Conservation (phyloP, 768 basidiomycete genomes). For the Lyophyllum decastes region DNA sequence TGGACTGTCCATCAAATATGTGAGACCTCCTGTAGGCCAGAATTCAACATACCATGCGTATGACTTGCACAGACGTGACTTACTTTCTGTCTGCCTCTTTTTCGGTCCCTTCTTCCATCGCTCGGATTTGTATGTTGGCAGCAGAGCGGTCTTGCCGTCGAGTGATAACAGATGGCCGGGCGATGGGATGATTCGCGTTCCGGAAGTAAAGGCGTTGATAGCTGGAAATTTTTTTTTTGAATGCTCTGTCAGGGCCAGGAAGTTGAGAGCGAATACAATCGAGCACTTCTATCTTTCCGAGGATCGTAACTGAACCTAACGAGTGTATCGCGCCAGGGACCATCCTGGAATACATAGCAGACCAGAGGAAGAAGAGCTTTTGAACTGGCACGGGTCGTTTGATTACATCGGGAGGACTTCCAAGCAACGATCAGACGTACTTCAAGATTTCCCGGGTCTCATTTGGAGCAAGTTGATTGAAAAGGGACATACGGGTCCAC, state of each 20-base stretch:
- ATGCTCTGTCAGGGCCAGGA: conserved; percentile 3
- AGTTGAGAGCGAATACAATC: conserved; percentile 60
- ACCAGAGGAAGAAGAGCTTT: conserved; percentile 80
- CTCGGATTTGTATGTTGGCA: conserved; percentile 39
- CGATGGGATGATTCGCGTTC: conserved; percentile 80
- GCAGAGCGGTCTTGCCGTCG: conserved; percentile 61
- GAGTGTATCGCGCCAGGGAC: conserved; percentile 91
- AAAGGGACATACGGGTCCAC: conserved; percentile 86
- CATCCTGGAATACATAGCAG: conserved; percentile 90
- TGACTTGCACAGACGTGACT: conserved; percentile 9
- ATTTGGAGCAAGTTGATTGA: conserved; percentile 73
- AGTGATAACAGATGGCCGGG: conserved; percentile 72
- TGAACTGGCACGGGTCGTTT: conserved; percentile 50
- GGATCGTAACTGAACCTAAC: conserved; percentile 91
- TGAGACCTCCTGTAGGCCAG: conserved; percentile 63
- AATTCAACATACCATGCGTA: conserved; percentile 1
- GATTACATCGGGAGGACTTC: background rate
- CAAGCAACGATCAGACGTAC: conserved; percentile 42
- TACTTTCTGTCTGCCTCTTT: conserved; percentile 48
- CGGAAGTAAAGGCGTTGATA: conserved; percentile 93
- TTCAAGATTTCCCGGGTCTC: conserved; percentile 77
- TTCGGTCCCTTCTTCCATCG: conserved; percentile 38
- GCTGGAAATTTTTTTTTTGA: conserved; percentile 42
- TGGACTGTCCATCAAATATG: conserved; percentile 82
- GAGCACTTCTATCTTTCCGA: conserved; percentile 65